A percentile compares a stretch with the other conserved stretches of the same genome.
Conservation (phyloP, 768 basidiomycete genomes). For the Phanerodontia chrysosporium region DNA sequence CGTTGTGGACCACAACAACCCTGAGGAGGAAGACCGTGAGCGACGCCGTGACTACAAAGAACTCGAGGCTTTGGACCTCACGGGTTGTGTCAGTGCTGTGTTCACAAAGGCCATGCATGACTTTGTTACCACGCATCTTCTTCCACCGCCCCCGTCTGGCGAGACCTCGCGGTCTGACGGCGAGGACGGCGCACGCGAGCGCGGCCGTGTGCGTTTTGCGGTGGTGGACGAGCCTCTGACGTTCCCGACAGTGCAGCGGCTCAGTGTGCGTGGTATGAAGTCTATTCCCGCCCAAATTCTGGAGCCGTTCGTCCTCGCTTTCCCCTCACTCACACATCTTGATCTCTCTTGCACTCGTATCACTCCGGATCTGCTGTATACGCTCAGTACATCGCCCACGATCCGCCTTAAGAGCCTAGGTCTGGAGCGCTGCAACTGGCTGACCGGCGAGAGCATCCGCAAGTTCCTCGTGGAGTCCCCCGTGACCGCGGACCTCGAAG, state of each 20-base stretch:
- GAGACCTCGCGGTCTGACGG: conserved; percentile 43
- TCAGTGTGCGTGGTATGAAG: conserved; percentile 80
- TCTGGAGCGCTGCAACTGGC: conserved; percentile 78
- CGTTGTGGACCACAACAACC: conserved; percentile 46
- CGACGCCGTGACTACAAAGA: conserved; percentile 69
- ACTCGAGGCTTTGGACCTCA: conserved; percentile 87
- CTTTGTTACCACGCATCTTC: conserved; percentile 68
- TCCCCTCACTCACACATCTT: conserved; percentile 84
- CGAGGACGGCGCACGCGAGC: conserved; percentile 22
- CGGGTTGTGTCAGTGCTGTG: conserved; percentile 89
- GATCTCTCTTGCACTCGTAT: conserved; percentile 89
- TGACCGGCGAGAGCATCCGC: conserved; percentile 76
- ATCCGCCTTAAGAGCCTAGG: conserved; percentile 75
- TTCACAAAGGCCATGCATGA: conserved; percentile 85
- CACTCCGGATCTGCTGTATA: conserved; percentile 67
- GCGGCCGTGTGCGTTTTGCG: conserved; percentile 30
- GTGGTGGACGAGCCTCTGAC: conserved; percentile 45
- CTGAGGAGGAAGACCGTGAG: conserved; percentile 75
- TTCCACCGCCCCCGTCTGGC: conserved; percentile 36
- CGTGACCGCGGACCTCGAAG: conserved; percentile 55
- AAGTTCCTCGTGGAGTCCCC: conserved; percentile 68
- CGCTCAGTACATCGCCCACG: conserved; percentile 58
- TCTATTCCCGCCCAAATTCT: conserved; percentile 68
- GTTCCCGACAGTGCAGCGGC: conserved; percentile 70
- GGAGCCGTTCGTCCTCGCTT: conserved; percentile 70